Base-by-base conservation (phyloP, 2,329 filamentous ascomycete genomes). In the Fusarium domesticum region DNA sequence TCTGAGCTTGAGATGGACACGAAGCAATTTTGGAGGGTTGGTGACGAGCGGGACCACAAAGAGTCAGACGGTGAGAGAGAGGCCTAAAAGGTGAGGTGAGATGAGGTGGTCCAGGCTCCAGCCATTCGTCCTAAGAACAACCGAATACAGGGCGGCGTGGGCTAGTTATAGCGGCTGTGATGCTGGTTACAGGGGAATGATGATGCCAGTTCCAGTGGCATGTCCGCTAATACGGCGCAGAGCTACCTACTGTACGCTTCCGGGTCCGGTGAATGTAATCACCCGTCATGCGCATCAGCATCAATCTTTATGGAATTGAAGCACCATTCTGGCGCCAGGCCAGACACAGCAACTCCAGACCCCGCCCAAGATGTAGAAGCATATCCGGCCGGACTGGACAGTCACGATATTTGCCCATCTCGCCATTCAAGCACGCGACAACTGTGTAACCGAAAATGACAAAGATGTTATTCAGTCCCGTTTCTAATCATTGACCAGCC, bases 21-120 rank as follows among this genome's bases (percentile, higher is more conserved):
- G 51, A 48, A 55, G 57, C 50, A 59, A 56, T 56, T 60, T 57
- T 48, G 55, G 48, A 46, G 46, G 57, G 57, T 60, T 60, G 57
- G 57, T 57, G 57, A 60, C 57, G 57, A 60, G 57, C 45, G 43
- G 53, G 49, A 37, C 33, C 43, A 39, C 32, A 37, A 15, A 34
- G 28, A 43, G 32, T 31, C 34, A 37, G 40, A 35, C 42, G 30
- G 37, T 25, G 46, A 35, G 47, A 34, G 17, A 36, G 42, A 47
- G 40, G 47, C 35, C 46, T 35, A 43, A 28, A 25, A 5, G 10
- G 20, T 6, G 6, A 28, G 23, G 39, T 40, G 39, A 28, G 18
- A 31, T 35, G 31, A 33, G n/a, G 31, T 15, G 14, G 31, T 16
- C 31, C 31, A 35, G 47, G 49, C 47, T 43, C 37, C 47, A 51